These are phyloP conservation scores for Rosellinia necatrix DNA, from an alignment of 2,329 filamentous ascomycete genomes.

Conservation along the genomic window DNA sequence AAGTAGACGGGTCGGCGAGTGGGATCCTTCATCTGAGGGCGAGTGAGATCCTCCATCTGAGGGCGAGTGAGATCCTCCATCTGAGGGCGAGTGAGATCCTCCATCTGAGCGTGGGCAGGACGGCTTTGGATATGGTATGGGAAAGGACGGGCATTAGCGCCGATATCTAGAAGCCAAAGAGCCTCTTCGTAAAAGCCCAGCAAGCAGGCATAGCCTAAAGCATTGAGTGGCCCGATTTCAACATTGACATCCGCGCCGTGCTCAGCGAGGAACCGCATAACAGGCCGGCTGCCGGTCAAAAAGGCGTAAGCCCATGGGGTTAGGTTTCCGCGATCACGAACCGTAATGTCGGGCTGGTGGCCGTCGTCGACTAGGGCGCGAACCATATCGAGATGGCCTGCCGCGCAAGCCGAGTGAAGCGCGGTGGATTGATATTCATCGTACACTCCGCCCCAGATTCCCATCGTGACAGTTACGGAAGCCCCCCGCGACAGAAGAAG, in stretches of 20 bases:
- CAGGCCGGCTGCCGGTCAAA: constrained; percentile 24
- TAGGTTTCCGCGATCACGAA: constrained; percentile 16
- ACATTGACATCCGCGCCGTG: constrained; percentile 28
- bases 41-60: too few relatives aligned
- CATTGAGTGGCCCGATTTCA: constrained; percentile 13
- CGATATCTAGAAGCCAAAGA: constrained; percentile 30
- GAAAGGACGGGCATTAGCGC: constrained; percentile 19
- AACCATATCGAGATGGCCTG: constrained; percentile 6
- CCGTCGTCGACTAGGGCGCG: constrained; percentile 25
- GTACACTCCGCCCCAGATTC: background rate
- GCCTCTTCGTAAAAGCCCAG: constrained; percentile 28
- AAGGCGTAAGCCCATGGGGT: constrained; percentile 32
- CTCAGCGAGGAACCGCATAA: constrained; percentile 28
- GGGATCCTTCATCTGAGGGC: too few relatives aligned
- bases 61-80: too few relatives aligned
- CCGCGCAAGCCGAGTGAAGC: constrained; percentile 30
- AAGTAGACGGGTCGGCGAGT: background rate
- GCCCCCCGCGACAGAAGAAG: constrained; percentile 31
- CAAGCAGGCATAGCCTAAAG: constrained; percentile 29
- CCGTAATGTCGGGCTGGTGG: constrained; percentile 26
- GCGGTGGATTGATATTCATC: constrained; percentile 22
- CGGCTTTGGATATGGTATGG: background rate
- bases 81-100: too few relatives aligned
- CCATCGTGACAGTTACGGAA: constrained; percentile 25
- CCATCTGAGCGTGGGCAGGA: background rate